Evolutionary conservation across 371 early-diverging fungal species (phyloP), one percentile per base, ranked within the genome.

Genomic region (Funneliformis caledonium): DNA sequence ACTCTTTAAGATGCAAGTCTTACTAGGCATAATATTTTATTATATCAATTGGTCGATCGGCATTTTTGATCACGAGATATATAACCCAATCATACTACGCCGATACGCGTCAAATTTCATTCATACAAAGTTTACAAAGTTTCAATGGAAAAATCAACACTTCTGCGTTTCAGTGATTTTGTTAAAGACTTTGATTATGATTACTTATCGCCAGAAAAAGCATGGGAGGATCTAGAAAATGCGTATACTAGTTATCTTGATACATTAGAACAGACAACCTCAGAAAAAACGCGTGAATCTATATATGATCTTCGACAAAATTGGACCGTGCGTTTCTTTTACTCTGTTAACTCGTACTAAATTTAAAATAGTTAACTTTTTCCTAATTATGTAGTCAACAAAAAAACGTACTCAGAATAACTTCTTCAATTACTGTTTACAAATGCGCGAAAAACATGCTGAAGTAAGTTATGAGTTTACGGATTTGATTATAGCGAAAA

Each of bases 401-500:
- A 61, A 61, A n/a, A 61, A 61, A 22, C 62, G 62, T 61, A 22
- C 22, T 61, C 62, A 61, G 62, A 61, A 61, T 61, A 61, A 50
- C 11, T 50, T 50, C 12, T 12, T 50, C 11, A 50, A 12, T 50
- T 12, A 9, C 14, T 50, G 14, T 50, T 50, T 50, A 50, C 50
- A 50, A 50, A 9, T 12, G 10, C 8, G 50, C 50, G 50, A 50
- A 50, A 50, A 50, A 9, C 50, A 12, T 50, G 69, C 69, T 69
- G 69, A 69, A 42, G 69, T 69, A 61, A 69, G 69, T 69, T 69
- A 42, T 69, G 69, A 69, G 62, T 61, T 69, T 69, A 37, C n/a
- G 69, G 14, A 37, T 69, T 69, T 69, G 47, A 69, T 69, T 69
- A 69, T 69, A 69, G 69, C 69, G 69, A 69, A 37, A 69, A 69